Percentiles rank a stretch among this genome's conserved stretches.
phyloP scores from a whole-genome alignment of 1,284 basidiomycete species.

The Ganoderma multipileum region DNA sequence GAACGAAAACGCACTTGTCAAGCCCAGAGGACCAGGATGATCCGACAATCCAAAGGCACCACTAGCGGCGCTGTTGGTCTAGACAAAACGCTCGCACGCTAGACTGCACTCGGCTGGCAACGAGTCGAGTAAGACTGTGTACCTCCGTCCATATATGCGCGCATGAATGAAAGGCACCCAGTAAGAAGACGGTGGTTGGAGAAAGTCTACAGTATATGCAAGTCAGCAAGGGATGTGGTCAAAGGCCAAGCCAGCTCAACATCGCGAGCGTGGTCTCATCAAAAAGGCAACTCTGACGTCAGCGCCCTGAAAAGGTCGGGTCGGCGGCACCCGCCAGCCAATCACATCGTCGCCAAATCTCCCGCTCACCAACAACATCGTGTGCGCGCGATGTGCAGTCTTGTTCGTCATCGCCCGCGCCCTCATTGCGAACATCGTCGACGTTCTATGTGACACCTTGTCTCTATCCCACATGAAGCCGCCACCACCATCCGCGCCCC shows the following conservation, averaged over 20 bases:
- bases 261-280: background rate
- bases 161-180: too few species aligned
- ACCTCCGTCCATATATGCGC: background rate
- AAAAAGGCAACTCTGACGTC: background rate
- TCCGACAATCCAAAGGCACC: background rate
- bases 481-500: conserved; percentile 2
- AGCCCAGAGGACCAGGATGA: background rate
- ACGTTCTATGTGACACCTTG: background rate
- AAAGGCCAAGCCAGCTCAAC: background rate
- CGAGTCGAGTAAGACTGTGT: background rate
- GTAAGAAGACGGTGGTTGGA: background rate
- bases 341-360: background rate
- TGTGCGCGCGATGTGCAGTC: background rate
- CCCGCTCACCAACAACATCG: background rate
- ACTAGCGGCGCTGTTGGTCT: background rate
- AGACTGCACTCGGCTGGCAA: background rate
- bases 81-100: background rate
- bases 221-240: background rate
- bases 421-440: too few species aligned
- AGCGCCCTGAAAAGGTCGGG: background rate
- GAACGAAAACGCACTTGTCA: background rate
- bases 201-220: background rate
- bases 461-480: conserved; percentile 7
- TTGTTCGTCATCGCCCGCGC: background rate
- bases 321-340: background rate